Conservation (phyloP, 2,329 filamentous ascomycete species). For the Phyllosticta ampelicida region DNA sequence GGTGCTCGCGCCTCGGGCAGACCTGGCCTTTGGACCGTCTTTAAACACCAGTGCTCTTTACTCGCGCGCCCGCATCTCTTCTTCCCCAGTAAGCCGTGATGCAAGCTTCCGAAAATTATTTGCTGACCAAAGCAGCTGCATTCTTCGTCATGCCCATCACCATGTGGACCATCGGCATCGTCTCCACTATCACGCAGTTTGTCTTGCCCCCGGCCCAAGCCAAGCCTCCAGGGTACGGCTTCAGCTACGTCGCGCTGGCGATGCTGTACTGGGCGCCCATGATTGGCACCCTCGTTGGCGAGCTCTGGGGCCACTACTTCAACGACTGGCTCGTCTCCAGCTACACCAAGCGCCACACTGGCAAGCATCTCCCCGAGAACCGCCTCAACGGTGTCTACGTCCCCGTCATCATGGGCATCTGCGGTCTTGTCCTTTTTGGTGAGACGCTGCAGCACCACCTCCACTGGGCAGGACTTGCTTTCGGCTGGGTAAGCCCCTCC, state of each 20-base stretch:
- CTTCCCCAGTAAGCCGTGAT: slow-evolving; percentile 13
- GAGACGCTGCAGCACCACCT: slow-evolving; percentile 24
- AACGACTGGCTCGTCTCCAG: slow-evolving; percentile 25
- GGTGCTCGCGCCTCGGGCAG: slow-evolving; percentile 1
- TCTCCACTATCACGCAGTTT: slow-evolving; percentile 18
- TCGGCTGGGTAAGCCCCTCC: slow-evolving; percentile 19
- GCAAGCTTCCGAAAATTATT: not conserved
- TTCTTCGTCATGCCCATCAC: slow-evolving; percentile 17
- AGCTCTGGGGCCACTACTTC: slow-evolving; percentile 27
- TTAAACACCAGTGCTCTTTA: slow-evolving; percentile 8
- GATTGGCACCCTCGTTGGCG: slow-evolving; percentile 23
- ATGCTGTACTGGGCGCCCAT: slow-evolving; percentile 26
- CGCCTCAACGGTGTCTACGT: slow-evolving; percentile 24
- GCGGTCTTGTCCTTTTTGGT: slow-evolving; percentile 24
- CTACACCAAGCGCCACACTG: slow-evolving; percentile 23
- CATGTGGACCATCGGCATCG: slow-evolving; percentile 21
- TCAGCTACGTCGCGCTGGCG: slow-evolving; percentile 16
- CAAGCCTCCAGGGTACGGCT: slow-evolving; percentile 10
- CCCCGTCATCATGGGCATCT: slow-evolving; percentile 22
- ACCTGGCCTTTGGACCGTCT: slow-evolving; percentile 4
- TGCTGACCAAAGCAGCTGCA: not conserved
- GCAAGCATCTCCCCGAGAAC: slow-evolving; percentile 21
- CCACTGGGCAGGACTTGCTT: slow-evolving; percentile 21
- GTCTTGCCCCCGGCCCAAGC: slow-evolving; percentile 14
- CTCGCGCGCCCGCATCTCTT: slow-evolving; percentile 15